These are phyloP conservation scores for Solanum chilense DNA, from an alignment of 257 asterid genomes.

Conservation along the genomic window DNA sequence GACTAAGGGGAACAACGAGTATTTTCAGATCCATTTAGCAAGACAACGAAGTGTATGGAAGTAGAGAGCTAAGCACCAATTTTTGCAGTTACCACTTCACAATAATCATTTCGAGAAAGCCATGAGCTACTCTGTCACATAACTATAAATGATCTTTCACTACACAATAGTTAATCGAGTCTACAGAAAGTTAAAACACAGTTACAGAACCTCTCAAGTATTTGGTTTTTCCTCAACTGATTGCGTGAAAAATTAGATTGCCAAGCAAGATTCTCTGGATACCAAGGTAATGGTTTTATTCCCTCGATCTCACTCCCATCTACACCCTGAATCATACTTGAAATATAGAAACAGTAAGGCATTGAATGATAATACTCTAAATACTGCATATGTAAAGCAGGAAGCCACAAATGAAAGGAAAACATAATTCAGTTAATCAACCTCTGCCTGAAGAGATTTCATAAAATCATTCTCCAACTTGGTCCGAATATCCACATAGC, in stretches of 20 bases:
- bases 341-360: neutral
- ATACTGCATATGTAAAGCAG: neutral
- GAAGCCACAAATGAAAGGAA: neutral
- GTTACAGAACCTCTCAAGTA: slow-evolving; percentile 55
- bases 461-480: slow-evolving; percentile 80
- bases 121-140: neutral
- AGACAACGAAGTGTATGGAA: neutral
- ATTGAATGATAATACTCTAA: neutral
- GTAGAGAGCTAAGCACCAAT: neutral
- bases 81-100: neutral
- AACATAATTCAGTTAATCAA: slow-evolving; percentile 9
- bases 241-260: slow-evolving; percentile 89
- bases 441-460: slow-evolving; percentile 87
- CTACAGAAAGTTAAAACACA: neutral
- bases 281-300: slow-evolving; percentile 84
- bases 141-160: neutral
- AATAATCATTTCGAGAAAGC: neutral
- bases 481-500: slow-evolving; percentile 53
- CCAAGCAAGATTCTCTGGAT: slow-evolving; percentile 97
- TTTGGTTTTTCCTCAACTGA: slow-evolving; percentile 83
- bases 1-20: neutral
- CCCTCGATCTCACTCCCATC: slow-evolving; percentile 75
- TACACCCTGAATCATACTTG: slow-evolving; percentile 31
- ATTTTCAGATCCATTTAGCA: neutral
- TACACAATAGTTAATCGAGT: neutral